Conservation (phyloP, 768 basidiomycete species). For the Leucogyrophana mollusca region DNA sequence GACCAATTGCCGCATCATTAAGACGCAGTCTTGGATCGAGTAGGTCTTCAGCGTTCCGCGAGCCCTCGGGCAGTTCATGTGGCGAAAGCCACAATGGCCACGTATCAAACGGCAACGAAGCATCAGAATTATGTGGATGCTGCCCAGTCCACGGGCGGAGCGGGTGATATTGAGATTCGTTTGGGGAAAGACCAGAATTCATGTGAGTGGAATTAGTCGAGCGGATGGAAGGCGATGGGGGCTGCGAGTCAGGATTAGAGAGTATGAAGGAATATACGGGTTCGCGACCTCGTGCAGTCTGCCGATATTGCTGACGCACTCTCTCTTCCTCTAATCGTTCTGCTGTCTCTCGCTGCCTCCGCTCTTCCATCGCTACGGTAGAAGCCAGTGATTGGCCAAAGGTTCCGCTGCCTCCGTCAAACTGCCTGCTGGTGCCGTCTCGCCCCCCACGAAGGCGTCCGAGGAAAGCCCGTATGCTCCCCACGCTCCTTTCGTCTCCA, state of each 20-base stretch:
- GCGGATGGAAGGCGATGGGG: constrained; percentile 14
- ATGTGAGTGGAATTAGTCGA: neutral
- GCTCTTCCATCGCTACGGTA: constrained; percentile 10
- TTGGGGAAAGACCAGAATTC: neutral
- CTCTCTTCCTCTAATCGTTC: too few species aligned
- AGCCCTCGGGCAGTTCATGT: constrained; percentile 29
- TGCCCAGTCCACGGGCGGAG: neutral
- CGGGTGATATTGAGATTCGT: neutral
- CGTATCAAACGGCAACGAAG: constrained; percentile 4
- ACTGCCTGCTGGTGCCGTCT: constrained; percentile 1
- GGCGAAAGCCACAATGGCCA: constrained; percentile 16
- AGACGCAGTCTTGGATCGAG: constrained; percentile 25
- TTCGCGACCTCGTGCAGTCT: too few species aligned
- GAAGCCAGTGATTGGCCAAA: too few species aligned
- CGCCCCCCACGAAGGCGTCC: constrained; percentile 20
- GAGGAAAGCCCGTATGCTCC: constrained; percentile 25
- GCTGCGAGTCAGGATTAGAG: constrained; percentile 27
- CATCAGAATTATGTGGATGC: neutral
- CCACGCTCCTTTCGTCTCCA: constrained; percentile 18
- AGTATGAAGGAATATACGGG: constrained; percentile 31
- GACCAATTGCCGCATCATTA: neutral
- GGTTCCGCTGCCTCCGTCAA: too few species aligned
- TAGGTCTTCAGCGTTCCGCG: constrained; percentile 22
- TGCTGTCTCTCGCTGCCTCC: too few species aligned
- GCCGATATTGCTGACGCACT: too few species aligned